Conservation (phyloP, 2,329 filamentous ascomycete genomes). For the Penicillium sp. region DNA sequence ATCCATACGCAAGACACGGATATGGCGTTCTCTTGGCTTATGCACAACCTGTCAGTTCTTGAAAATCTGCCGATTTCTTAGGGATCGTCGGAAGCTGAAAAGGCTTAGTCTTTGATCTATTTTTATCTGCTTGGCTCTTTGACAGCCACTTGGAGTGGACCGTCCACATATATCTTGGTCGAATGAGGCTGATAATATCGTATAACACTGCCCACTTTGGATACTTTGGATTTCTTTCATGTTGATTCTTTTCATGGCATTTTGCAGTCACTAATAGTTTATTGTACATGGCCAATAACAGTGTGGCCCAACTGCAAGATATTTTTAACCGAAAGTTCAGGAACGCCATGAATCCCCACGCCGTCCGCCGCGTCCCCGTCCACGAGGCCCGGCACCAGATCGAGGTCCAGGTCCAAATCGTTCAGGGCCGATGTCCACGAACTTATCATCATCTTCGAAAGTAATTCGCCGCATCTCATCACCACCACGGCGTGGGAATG, state of each 20-base stretch:
- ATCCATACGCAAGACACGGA: neutral
- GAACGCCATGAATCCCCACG: conserved; percentile 27
- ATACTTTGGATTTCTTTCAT: neutral
- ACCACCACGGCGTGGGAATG: conserved; percentile 39
- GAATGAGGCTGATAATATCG: neutral
- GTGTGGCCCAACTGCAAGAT: neutral
- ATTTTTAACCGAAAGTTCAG: conserved; percentile 17
- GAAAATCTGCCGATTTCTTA: neutral
- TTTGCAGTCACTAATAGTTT: neutral
- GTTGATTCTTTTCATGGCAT: neutral
- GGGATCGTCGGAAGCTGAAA: conserved; percentile 1
- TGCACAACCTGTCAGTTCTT: neutral
- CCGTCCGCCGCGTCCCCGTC: conserved; percentile 35
- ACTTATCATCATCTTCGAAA: conserved; percentile 64
- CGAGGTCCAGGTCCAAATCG: conserved; percentile 39
- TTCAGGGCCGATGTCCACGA: conserved; percentile 73
- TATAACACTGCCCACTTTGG: no score
- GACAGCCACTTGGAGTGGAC: neutral
- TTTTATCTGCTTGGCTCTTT: conserved; percentile 7
- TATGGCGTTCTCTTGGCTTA: neutral
- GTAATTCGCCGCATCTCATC: conserved; percentile 69
- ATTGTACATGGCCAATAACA: conserved; percentile 18
- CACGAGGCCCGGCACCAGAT: conserved; percentile 27
- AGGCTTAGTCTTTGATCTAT: conserved; percentile 10
- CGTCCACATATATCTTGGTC: neutral